Conservation (phyloP, 768 basidiomycete species). For the Russula ochroleuca region DNA sequence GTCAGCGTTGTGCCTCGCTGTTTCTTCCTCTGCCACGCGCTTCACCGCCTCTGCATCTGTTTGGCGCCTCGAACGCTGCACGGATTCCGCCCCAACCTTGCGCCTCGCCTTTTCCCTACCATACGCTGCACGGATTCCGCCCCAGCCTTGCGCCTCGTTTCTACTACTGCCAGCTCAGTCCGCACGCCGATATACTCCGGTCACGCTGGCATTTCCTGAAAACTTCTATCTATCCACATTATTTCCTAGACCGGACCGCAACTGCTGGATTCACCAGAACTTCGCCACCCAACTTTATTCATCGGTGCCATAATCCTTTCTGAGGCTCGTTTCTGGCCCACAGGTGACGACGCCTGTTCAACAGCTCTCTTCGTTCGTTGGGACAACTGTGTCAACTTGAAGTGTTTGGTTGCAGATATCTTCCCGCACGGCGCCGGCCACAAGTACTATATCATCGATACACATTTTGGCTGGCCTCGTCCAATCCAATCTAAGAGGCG, state of each 20-base stretch:
- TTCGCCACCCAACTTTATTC: background rate
- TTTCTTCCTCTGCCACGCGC: background rate
- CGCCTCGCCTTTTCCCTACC: background rate
- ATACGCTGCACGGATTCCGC: too few species aligned
- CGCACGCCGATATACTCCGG: background rate
- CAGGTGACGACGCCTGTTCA: background rate
- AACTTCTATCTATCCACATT: background rate
- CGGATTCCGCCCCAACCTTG: background rate
- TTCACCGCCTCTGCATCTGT: background rate
- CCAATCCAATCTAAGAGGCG: slow-evolving; percentile 8
- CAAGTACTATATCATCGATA: slow-evolving; percentile 16
- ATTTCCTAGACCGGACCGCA: background rate
- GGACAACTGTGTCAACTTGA: background rate
- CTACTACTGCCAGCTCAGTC: background rate
- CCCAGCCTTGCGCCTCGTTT: too few species aligned
- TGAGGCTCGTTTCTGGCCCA: background rate
- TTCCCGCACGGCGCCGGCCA: slow-evolving; percentile 15
- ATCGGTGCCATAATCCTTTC: background rate
- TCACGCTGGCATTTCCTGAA: background rate
- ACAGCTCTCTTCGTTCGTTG: background rate
- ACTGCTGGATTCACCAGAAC: background rate
- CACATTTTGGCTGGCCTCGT: slow-evolving; percentile 12
- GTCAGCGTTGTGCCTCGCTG: background rate
- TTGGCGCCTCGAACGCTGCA: background rate
- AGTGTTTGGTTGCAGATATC: background rate